phyloP scores from a whole-genome alignment of 2,329 filamentous ascomycete genomes.

The Pyrenophora graminea region DNA sequence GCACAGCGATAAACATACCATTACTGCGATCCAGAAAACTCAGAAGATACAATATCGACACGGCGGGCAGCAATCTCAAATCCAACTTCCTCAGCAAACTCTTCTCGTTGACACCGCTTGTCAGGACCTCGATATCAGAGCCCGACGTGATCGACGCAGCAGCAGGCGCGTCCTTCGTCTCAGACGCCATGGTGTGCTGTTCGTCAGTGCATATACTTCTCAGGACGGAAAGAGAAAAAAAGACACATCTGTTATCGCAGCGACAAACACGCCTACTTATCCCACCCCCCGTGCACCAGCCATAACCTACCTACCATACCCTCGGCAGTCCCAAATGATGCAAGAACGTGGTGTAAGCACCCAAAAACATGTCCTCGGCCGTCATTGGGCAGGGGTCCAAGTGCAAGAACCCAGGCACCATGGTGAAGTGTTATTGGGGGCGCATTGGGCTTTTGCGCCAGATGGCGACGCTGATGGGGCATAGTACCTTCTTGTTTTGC shows the following conservation, averaged over 20 bases:
- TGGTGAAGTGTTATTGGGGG: no score
- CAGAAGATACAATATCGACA: constrained; percentile 49
- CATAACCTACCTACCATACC: neutral
- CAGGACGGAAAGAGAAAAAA: no score
- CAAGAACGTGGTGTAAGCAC: constrained; percentile 32
- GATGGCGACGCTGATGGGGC: no score
- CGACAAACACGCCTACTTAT: neutral
- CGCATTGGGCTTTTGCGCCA: no score
- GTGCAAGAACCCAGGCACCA: constrained; percentile 11
- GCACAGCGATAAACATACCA: constrained; percentile 19
- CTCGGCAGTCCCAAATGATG: constrained; percentile 30
- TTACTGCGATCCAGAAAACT: constrained; percentile 46
- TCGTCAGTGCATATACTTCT: no score
- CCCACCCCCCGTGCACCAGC: neutral
- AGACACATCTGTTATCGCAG: no score
- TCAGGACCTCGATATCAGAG: constrained; percentile 33
- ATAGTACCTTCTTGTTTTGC: no score
- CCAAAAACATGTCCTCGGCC: neutral
- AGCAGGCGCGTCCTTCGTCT: constrained; percentile 21
- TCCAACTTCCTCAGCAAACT: constrained; percentile 62
- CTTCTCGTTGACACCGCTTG: constrained; percentile 56
- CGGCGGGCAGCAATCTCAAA: constrained; percentile 48
- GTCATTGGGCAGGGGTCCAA: neutral
- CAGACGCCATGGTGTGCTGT: constrained; percentile 23
- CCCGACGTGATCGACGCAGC: constrained; percentile 28